Conservation (phyloP, 306 rosid species). For the Citrullus amarus region DNA sequence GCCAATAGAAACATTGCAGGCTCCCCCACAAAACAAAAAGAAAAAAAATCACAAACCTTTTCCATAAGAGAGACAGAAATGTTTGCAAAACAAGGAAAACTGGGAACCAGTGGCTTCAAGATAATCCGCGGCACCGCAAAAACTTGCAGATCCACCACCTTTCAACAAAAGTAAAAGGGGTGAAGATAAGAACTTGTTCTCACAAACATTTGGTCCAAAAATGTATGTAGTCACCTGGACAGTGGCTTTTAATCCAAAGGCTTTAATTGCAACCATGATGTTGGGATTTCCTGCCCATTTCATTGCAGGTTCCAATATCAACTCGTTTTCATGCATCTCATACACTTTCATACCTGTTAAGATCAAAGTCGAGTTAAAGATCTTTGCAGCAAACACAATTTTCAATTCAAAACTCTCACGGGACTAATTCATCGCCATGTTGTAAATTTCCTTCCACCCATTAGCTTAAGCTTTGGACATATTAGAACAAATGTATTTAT, state of each 20-base stretch:
- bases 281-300: slow-evolving; percentile 91
- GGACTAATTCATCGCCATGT: no score
- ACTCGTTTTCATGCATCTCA: slow-evolving; percentile 69
- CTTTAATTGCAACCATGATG: slow-evolving; percentile 42
- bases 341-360: slow-evolving; percentile 55
- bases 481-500: no score
- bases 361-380: background rate
- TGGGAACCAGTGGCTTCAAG: slow-evolving; percentile 81
- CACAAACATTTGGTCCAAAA: slow-evolving; percentile 9
- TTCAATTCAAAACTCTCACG: background rate
- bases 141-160: slow-evolving; percentile 76
- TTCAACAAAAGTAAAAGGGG: slow-evolving; percentile 18
- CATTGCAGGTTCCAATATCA: slow-evolving; percentile 66
- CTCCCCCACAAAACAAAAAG: background rate
- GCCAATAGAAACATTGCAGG: background rate
- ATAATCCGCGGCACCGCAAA: slow-evolving; percentile 43
- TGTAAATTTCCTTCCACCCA: no score
- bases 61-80: slow-evolving; percentile 76
- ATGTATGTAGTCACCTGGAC: slow-evolving; percentile 44
- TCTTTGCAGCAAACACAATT: background rate
- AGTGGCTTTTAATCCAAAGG: slow-evolving; percentile 43
- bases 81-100: slow-evolving; percentile 81
- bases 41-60: slow-evolving; percentile 38
- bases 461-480: no score
- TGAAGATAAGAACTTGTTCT: background rate